Percentiles rank a stretch among this genome's conserved stretches.
Evolutionary conservation across 495 filamentous ascomycete species (phyloP).

Genomic region (Darksidea phi): DNA sequence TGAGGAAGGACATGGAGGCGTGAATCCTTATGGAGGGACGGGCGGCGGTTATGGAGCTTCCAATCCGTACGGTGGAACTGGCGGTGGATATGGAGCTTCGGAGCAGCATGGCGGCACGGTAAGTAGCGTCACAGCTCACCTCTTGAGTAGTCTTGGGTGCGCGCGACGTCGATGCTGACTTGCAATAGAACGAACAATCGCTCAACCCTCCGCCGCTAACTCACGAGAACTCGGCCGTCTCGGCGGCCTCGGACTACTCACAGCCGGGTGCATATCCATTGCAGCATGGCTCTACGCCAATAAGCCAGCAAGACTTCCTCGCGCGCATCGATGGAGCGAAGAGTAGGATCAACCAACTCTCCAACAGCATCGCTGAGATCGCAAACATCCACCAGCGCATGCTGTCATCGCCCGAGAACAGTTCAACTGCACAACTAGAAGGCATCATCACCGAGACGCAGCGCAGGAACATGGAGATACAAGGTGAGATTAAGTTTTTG

Average conservation of each 20-base stretch:
- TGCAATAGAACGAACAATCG: constrained; percentile 36
- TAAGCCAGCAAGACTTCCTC: constrained; percentile 57
- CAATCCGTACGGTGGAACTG: constrained; percentile 37
- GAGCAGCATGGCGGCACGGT: constrained; percentile 39
- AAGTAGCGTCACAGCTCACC: constrained; percentile 15
- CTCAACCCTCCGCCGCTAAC: constrained; percentile 33
- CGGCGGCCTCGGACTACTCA: constrained; percentile 39
- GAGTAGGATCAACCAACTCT: constrained; percentile 57
- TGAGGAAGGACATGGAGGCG: constrained; percentile 51
- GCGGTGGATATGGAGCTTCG: constrained; percentile 46
- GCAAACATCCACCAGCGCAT: constrained; percentile 60
- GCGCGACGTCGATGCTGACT: background rate
- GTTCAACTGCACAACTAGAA: constrained; percentile 54
- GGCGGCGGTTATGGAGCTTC: constrained; percentile 45
- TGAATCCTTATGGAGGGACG: constrained; percentile 41
- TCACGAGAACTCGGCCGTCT: constrained; percentile 40
- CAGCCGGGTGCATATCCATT: constrained; percentile 22
- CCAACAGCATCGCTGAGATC: constrained; percentile 55
- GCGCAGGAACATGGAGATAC: constrained; percentile 62
- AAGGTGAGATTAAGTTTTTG: constrained; percentile 65
- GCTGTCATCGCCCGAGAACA: constrained; percentile 54
- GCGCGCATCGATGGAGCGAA: constrained; percentile 57
- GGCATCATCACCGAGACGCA: constrained; percentile 63
- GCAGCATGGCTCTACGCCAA: constrained; percentile 24
- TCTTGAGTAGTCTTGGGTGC: constrained; percentile 17